Evolutionary conservation across 2,329 filamentous ascomycete genomes (phyloP).

Genomic region (Aspergillus fijiensis): DNA sequence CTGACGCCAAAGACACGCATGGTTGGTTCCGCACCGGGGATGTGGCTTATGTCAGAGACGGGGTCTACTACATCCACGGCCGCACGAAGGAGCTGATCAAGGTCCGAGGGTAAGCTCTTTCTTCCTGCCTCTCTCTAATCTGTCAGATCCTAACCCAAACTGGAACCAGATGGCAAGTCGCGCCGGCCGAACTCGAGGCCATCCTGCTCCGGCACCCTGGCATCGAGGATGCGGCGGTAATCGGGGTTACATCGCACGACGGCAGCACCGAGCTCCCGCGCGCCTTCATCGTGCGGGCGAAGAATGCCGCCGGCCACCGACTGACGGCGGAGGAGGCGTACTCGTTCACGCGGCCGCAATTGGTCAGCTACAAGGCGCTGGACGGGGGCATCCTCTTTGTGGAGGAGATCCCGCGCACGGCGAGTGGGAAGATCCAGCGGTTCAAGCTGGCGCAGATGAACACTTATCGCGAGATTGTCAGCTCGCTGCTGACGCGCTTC

Average conservation of each 20-base stretch:
- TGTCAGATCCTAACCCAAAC: neutral
- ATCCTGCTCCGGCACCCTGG: constrained; percentile 46
- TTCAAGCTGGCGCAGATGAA: constrained; percentile 43
- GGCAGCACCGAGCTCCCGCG: constrained; percentile 42
- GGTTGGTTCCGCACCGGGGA: constrained; percentile 49
- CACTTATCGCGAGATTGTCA: constrained; percentile 38
- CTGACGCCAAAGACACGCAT: constrained; percentile 35
- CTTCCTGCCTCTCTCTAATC: neutral
- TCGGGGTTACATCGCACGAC: constrained; percentile 41
- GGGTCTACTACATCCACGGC: constrained; percentile 42
- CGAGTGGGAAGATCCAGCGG: constrained; percentile 52
- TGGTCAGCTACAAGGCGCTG: constrained; percentile 51
- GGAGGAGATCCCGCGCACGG: constrained; percentile 49
- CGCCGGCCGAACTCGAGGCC: constrained; percentile 50
- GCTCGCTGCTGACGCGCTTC: constrained; percentile 29
- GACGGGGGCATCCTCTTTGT: constrained; percentile 51
- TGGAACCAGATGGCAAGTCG: constrained; percentile 45
- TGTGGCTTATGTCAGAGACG: constrained; percentile 37
- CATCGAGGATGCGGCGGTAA: constrained; percentile 49
- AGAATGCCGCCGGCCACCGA: constrained; percentile 18
- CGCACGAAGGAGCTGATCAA: constrained; percentile 50
- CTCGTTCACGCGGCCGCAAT: constrained; percentile 37
- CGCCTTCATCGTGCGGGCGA: constrained; percentile 47
- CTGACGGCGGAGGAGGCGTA: constrained; percentile 46
- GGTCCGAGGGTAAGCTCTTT: constrained; percentile 43